Conservation (phyloP, 2,329 filamentous ascomycete species). For the Colletotrichum graminicola region DNA sequence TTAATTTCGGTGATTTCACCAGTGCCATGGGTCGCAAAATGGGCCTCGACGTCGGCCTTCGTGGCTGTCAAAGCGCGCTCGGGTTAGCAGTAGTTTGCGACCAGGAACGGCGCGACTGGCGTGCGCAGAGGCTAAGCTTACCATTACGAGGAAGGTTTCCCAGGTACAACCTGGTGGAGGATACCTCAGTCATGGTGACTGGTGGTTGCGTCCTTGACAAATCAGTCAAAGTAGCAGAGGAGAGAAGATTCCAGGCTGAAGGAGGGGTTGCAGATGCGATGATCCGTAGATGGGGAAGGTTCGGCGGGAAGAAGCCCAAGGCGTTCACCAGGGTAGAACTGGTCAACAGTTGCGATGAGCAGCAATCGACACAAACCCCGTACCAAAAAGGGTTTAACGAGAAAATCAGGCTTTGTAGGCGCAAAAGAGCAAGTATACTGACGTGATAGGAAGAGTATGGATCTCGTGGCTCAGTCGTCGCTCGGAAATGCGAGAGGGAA, state of each 20-base stretch:
- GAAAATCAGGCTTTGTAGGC: neutral
- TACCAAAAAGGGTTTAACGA: neutral
- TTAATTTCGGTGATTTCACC: slow-evolving; percentile 99
- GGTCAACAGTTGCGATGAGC: neutral
- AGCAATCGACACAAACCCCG: slow-evolving; percentile 2
- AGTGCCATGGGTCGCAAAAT: slow-evolving; percentile 95
- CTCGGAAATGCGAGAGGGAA: slow-evolving; percentile 9
- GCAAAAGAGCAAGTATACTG: neutral
- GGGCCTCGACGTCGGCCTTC: slow-evolving; percentile 95
- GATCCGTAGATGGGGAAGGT: slow-evolving; percentile 2
- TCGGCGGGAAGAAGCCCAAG: slow-evolving; percentile 3
- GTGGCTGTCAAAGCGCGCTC: slow-evolving; percentile 73
- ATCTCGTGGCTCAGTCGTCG: slow-evolving; percentile 8
- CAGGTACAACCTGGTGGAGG: slow-evolving; percentile 94
- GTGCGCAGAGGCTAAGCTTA: slow-evolving; percentile 63
- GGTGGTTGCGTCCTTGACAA: slow-evolving; percentile 5
- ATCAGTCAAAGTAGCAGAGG: slow-evolving; percentile 16
- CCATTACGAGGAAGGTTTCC: slow-evolving; percentile 97
- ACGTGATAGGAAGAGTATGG: neutral
- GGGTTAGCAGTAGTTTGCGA: slow-evolving; percentile 15
- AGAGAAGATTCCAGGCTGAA: neutral
- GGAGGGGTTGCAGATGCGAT: neutral
- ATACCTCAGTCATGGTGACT: slow-evolving; percentile 84
- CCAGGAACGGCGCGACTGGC: neutral
- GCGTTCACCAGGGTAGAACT: neutral